These are phyloP conservation scores for Volutella citrinella DNA, from an alignment of 2,329 filamentous ascomycete species.

Conservation along the genomic window DNA sequence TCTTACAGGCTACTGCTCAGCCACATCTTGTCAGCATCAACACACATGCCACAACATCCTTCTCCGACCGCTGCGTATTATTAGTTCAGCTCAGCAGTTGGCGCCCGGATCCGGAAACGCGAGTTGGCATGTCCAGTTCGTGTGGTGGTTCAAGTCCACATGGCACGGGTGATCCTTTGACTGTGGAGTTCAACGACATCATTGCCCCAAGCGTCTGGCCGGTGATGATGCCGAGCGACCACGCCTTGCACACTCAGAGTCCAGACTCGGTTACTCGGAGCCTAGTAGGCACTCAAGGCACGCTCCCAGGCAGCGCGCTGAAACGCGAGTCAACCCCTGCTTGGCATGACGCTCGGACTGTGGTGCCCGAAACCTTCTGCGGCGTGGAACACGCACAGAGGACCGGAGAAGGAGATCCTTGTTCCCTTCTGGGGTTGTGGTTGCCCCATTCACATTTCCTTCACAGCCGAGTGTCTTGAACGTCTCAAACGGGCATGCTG, in stretches of 20 bases:
- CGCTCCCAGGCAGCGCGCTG: slow-evolving; percentile 23
- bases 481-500: too few relatives aligned
- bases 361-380: slow-evolving; percentile 10
- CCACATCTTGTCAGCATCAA: neutral
- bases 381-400: too few relatives aligned
- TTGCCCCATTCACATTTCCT: slow-evolving; percentile 9
- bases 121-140: slow-evolving; percentile 17
- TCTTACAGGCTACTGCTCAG: too few relatives aligned
- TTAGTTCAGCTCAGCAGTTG: too few relatives aligned
- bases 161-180: slow-evolving; percentile 14
- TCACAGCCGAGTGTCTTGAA: slow-evolving; percentile 9
- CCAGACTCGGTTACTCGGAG: slow-evolving; percentile 1
- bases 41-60: neutral
- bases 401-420: slow-evolving; percentile 12
- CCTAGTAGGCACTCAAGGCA: slow-evolving; percentile 13
- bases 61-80: too few relatives aligned
- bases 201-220: slow-evolving; percentile 19
- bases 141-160: too few relatives aligned
- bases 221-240: slow-evolving; percentile 8
- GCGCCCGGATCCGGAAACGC: slow-evolving; percentile 8
- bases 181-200: slow-evolving; percentile 17
- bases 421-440: slow-evolving; percentile 13
- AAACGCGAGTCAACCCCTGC: slow-evolving; percentile 29
- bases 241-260: too few relatives aligned
- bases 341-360: slow-evolving; percentile 18